phyloP scores from a whole-genome alignment of 2,329 filamentous ascomycete genomes.

The Clonostachys rosea region DNA sequence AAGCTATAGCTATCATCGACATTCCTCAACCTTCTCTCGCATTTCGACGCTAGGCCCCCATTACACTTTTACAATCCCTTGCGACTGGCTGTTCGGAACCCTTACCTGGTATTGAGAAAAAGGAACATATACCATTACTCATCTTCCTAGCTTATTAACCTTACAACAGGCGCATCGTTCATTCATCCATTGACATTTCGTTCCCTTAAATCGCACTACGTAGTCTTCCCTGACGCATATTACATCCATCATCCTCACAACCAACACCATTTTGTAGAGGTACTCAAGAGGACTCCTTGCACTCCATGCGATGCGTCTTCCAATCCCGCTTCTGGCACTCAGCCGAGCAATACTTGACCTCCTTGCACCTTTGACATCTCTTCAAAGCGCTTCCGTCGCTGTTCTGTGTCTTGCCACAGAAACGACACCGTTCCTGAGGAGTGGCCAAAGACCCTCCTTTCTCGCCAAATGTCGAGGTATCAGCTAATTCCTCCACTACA shows the following conservation, averaged over 20 bases:
- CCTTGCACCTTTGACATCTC: slow-evolving; percentile 37
- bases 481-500: slow-evolving; percentile 32
- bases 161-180: not conserved
- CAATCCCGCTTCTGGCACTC: slow-evolving; percentile 51
- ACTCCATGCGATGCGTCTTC: slow-evolving; percentile 43
- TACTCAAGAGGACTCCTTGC: slow-evolving; percentile 12
- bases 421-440: slow-evolving; percentile 21
- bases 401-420: slow-evolving; percentile 25
- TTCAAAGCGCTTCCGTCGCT: slow-evolving; percentile 24
- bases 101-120: too few species aligned
- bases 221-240: not conserved
- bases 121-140: too few species aligned
- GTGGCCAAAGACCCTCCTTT: not conserved
- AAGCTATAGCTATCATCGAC: not conserved
- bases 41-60: too few species aligned
- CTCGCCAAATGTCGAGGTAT: slow-evolving; percentile 6
- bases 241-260: too few species aligned
- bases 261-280: too few species aligned
- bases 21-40: too few species aligned
- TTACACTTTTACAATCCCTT: too few species aligned
- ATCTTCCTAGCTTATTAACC: too few species aligned
- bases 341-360: slow-evolving; percentile 42
- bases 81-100: too few species aligned
- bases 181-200: not conserved
- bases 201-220: not conserved